Base-by-base conservation (phyloP, 768 basidiomycete genomes). In the Auriculariales sp. region DNA sequence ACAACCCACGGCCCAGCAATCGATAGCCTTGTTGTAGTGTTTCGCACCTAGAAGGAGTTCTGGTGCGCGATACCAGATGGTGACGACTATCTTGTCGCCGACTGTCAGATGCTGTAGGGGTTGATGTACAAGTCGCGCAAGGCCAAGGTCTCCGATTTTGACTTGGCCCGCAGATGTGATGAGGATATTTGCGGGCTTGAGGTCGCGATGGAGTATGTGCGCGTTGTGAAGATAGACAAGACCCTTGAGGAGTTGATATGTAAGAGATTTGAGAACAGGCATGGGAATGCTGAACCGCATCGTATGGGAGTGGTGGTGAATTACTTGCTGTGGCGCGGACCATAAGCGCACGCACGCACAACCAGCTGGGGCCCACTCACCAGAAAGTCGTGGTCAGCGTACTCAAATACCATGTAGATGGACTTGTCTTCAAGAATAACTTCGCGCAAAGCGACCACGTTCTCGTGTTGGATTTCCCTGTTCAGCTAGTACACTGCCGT, bases 401-500 rank as follows among this genome's bases (percentile, higher is more conserved):
- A 99, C 57, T 98, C 94, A 56, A 99, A 98, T 12, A 98, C 92
- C 90, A 99, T 97, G 63, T 92, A 95, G 54, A 99, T 98, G 1
- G 90, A 91, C 64, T 97, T 97, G 56, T 98, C 95, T 61, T 99
- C 94, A 25, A 99, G 68, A 49, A 99, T 92, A 33, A 97, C 94
- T 62, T 98, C 94, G 57, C 84, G 79, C 33, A 99, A 74, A 0
- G 89, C 78, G 7, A 91, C 89, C 1, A 99, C 69, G 57, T 99
- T 97, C 62, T 88, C 85, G 61, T 94, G 91, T 49, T 77, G 71
- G 30, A 92, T 86, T 60, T 94, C 92, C 46, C 86, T 73, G 64
- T 94, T 94, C 56, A 93, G 68, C 87, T 92, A 57, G 14, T 55
- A 15, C 6, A n/a, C 59, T 28, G 49, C 47, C 35, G 55, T 63